phyloP scores from a whole-genome alignment of 1,139 yeast genomes.

The Pichia sp. region DNA sequence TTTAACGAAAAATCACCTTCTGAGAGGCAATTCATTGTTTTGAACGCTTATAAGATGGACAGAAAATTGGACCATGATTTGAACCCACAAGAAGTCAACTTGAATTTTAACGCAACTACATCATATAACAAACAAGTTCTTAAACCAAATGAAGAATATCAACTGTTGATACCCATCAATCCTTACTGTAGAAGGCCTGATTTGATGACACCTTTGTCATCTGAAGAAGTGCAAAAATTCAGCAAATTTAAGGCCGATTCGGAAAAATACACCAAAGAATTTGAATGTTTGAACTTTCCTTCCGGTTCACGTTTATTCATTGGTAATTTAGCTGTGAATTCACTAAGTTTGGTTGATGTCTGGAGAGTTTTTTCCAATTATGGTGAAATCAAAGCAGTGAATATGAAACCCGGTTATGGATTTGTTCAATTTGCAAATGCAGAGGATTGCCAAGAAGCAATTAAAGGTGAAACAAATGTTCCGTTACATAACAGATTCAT shows the following conservation, averaged over 20 bases:
- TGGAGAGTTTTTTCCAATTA: slow-evolving; percentile 55
- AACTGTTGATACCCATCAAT: slow-evolving; percentile 37
- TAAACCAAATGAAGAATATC: slow-evolving; percentile 26
- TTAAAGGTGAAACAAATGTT: slow-evolving; percentile 55
- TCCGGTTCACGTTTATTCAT: slow-evolving; percentile 73
- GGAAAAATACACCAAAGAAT: slow-evolving; percentile 34
- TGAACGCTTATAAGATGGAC: slow-evolving; percentile 14
- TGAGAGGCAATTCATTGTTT: slow-evolving; percentile 26
- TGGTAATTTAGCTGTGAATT: slow-evolving; percentile 74
- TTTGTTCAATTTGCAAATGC: slow-evolving; percentile 68
- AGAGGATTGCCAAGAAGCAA: slow-evolving; percentile 59
- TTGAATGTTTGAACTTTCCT: slow-evolving; percentile 65
- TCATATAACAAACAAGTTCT: slow-evolving; percentile 25
- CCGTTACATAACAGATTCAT: slow-evolving; percentile 55
- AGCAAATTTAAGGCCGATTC: slow-evolving; percentile 43
- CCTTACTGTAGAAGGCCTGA: slow-evolving; percentile 53
- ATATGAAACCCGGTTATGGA: slow-evolving; percentile 75
- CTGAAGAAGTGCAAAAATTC: slow-evolving; percentile 45
- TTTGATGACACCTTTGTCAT: slow-evolving; percentile 44
- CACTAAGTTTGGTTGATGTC: slow-evolving; percentile 58
- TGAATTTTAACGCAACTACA: slow-evolving; percentile 27
- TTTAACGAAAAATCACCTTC: slow-evolving; percentile 30
- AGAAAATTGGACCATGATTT: background rate
- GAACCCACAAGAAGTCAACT: slow-evolving; percentile 7
- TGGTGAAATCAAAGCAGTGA: slow-evolving; percentile 71